Conservation (phyloP, 805 yeast species). For the Candida awuae region DNA sequence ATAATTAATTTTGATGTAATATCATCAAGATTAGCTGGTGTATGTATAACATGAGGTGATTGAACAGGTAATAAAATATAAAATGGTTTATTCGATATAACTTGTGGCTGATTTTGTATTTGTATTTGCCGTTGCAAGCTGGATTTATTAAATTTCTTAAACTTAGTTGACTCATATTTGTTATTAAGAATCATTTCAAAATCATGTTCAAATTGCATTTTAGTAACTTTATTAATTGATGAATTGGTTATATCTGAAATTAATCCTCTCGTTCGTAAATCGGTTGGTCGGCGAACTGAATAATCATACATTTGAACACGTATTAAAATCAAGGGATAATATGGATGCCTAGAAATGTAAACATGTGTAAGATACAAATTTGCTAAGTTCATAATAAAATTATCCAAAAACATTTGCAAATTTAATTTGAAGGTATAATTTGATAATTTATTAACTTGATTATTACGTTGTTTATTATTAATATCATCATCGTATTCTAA, state of each 20-base stretch:
- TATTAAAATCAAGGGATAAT: slow-evolving; percentile 49
- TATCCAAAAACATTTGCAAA: slow-evolving; percentile 44
- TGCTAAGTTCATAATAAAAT: slow-evolving; percentile 40
- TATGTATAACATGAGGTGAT: slow-evolving; percentile 59
- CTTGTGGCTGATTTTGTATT: slow-evolving; percentile 9
- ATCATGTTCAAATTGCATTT: slow-evolving; percentile 10
- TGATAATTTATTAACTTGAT: slow-evolving; percentile 20
- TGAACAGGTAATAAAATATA: slow-evolving; percentile 61
- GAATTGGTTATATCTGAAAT: slow-evolving; percentile 5
- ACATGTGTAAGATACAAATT: slow-evolving; percentile 53
- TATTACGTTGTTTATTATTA: background rate
- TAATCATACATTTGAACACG: slow-evolving; percentile 64
- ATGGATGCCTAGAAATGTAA: slow-evolving; percentile 59
- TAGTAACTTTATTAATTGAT: slow-evolving; percentile 1
- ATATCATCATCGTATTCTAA: slow-evolving; percentile 11
- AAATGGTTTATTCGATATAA: slow-evolving; percentile 46
- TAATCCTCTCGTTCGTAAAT: background rate
- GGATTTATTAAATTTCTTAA: background rate
- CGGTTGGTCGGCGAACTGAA: slow-evolving; percentile 13
- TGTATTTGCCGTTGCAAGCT: slow-evolving; percentile 6
- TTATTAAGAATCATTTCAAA: slow-evolving; percentile 11
- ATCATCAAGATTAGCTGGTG: slow-evolving; percentile 33
- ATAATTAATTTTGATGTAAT: slow-evolving; percentile 45
- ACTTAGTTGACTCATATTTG: slow-evolving; percentile 10
- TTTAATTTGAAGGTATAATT: slow-evolving; percentile 33